Percentiles rank a stretch among this genome's conserved stretches.
phyloP scores from a whole-genome alignment of 306 rosid genomes.

The Alnus rubra region DNA sequence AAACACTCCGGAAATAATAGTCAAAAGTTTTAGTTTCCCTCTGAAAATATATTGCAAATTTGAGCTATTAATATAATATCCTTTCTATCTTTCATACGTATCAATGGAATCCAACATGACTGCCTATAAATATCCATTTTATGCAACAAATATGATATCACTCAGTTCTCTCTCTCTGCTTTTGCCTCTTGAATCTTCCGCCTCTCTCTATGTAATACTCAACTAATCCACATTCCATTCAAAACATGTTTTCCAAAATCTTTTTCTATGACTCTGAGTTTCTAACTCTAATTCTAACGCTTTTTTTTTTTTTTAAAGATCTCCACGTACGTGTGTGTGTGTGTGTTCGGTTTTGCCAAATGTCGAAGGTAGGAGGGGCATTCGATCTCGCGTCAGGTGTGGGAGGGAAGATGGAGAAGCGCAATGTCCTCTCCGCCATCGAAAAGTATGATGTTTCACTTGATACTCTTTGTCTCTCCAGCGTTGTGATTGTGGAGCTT shows the following conservation, averaged over 20 bases:
- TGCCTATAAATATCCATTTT: no score
- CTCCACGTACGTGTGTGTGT: background rate
- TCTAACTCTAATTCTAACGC: background rate
- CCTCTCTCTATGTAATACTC: background rate
- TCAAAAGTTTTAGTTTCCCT: no score
- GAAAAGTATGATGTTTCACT: conserved; percentile 44
- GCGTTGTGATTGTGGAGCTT: background rate
- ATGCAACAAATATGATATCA: no score
- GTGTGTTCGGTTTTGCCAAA: conserved; percentile 17
- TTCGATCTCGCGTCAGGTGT: no score
- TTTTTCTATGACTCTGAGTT: background rate
- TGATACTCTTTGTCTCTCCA: background rate
- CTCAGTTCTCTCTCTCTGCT: background rate
- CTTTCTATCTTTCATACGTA: no score
- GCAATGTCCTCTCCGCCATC: conserved; percentile 69
- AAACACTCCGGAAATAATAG: no score
- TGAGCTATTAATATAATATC: no score
- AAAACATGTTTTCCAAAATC: background rate
- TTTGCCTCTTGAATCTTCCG: background rate
- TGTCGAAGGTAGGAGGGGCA: conserved; percentile 44
- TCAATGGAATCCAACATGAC: no score
- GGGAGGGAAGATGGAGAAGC: conserved; percentile 57
- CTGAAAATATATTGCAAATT: no score
- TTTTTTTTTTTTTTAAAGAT: background rate
- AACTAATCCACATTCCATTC: background rate